Evolutionary conservation across 1,139 yeast genomes (phyloP).

Genomic region (Kodamaea sp.): DNA sequence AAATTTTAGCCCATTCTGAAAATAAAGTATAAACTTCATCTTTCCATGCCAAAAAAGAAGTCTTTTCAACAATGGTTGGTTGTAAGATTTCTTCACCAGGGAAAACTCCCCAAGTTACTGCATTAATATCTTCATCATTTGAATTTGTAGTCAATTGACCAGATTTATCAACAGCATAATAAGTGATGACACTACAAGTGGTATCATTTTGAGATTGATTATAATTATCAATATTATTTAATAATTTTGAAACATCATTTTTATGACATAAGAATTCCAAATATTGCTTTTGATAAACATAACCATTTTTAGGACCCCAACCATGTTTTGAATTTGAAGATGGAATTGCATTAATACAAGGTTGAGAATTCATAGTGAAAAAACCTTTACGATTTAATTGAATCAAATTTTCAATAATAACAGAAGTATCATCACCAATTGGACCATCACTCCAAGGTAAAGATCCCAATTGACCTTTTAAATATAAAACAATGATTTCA

Average conservation of each 20-base stretch:
- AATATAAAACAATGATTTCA: constrained; percentile 57
- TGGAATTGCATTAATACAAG: constrained; percentile 77
- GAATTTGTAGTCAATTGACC: constrained; percentile 67
- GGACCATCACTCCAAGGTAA: constrained; percentile 97
- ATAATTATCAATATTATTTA: constrained; percentile 34
- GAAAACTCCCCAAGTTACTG: constrained; percentile 97
- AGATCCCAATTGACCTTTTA: constrained; percentile 66
- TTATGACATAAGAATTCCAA: constrained; percentile 80
- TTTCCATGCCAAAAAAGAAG: constrained; percentile 92
- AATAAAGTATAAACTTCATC: constrained; percentile 88
- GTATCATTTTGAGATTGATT: constrained; percentile 40
- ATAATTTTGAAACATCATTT: constrained; percentile 38
- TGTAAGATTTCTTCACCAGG: constrained; percentile 89
- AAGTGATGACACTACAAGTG: constrained; percentile 52
- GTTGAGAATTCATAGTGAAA: constrained; percentile 89
- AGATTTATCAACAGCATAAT: constrained; percentile 67
- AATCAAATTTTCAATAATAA: constrained; percentile 58
- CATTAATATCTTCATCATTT: constrained; percentile 75
- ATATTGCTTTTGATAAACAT: constrained; percentile 92
- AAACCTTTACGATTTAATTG: constrained; percentile 63
- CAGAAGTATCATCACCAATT: constrained; percentile 68
- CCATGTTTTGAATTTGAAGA: constrained; percentile 76
- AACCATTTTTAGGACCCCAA: constrained; percentile 96
- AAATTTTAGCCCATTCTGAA: constrained; percentile 71
- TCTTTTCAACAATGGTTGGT: constrained; percentile 89